Conservation (phyloP, 345 rosid genomes). For the Diplotaxis tenuifolia region DNA sequence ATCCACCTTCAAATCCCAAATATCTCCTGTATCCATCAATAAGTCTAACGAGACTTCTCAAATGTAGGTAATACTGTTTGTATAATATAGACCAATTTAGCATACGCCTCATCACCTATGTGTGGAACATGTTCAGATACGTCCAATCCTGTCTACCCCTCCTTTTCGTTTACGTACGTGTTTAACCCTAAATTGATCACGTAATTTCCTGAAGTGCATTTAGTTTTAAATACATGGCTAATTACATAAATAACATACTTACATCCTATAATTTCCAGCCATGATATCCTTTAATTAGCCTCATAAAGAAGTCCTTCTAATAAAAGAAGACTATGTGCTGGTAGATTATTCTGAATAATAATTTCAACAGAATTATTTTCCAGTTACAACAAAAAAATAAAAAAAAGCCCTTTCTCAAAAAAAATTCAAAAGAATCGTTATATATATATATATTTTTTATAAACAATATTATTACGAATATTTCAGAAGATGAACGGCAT, state of each 20-base stretch:
- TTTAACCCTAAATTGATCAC: background rate
- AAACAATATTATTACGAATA: too few species aligned
- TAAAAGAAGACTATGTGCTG: background rate
- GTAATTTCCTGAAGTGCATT: background rate
- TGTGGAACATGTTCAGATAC: background rate
- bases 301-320: background rate
- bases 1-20: background rate
- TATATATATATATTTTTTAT: too few species aligned
- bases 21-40: background rate
- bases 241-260: background rate
- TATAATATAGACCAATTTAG: background rate
- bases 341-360: background rate
- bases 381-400: too few species aligned
- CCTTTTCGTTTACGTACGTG: background rate
- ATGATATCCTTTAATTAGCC: background rate
- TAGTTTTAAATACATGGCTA: background rate
- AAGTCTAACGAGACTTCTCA: background rate
- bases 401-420: too few species aligned
- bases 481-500: background rate
- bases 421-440: too few species aligned
- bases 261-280: background rate
- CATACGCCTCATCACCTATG: background rate
- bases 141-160: background rate
- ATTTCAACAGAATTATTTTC: too few species aligned
- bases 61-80: background rate